Percentiles rank a stretch among this genome's conserved stretches.
Evolutionary conservation across 495 filamentous ascomycete species (phyloP).

Genomic region (Sordaria brevicollis): DNA sequence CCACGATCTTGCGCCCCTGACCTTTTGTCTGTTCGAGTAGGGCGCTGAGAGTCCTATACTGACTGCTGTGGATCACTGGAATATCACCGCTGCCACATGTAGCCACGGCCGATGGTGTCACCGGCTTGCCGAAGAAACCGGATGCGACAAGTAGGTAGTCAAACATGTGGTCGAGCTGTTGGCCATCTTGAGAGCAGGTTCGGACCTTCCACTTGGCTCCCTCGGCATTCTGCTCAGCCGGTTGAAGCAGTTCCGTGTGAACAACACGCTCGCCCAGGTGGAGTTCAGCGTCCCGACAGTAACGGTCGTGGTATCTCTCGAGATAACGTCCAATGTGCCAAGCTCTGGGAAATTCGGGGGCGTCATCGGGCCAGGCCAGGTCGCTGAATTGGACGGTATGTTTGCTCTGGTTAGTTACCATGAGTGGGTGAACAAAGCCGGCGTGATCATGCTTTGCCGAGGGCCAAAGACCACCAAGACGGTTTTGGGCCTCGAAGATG

Average conservation of each 20-base stretch:
- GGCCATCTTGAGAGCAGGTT: constrained; percentile 24
- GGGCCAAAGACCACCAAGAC: constrained; percentile 74
- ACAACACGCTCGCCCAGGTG: constrained; percentile 44
- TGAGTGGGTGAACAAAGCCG: constrained; percentile 50
- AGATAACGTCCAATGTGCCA: constrained; percentile 70
- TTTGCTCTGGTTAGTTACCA: constrained; percentile 70
- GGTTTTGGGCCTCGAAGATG: constrained; percentile 54
- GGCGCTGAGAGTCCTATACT: constrained; percentile 31
- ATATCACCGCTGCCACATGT: constrained; percentile 11
- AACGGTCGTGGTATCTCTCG: constrained; percentile 47
- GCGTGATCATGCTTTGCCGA: constrained; percentile 26
- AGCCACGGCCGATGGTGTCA: constrained; percentile 33
- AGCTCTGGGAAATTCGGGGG: constrained; percentile 60
- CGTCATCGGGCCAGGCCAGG: constrained; percentile 49
- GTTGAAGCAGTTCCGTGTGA: constrained; percentile 24
- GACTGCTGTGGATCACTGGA: constrained; percentile 53
- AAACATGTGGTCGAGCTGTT: constrained; percentile 35
- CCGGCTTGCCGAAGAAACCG: constrained; percentile 62
- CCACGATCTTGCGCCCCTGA: constrained; percentile 51
- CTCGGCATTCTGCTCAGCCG: constrained; percentile 5
- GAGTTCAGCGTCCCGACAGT: constrained; percentile 40
- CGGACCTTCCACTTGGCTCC: constrained; percentile 43
- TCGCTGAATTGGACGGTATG: constrained; percentile 77
- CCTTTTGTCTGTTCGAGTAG: constrained; percentile 19
- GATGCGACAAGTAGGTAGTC: constrained; percentile 67